Percentiles rank a stretch among this genome's conserved stretches.
These are phyloP conservation scores for Paragyromitra xinjiangensis DNA, from an alignment of 495 filamentous ascomycete species.

Conservation along the genomic window DNA sequence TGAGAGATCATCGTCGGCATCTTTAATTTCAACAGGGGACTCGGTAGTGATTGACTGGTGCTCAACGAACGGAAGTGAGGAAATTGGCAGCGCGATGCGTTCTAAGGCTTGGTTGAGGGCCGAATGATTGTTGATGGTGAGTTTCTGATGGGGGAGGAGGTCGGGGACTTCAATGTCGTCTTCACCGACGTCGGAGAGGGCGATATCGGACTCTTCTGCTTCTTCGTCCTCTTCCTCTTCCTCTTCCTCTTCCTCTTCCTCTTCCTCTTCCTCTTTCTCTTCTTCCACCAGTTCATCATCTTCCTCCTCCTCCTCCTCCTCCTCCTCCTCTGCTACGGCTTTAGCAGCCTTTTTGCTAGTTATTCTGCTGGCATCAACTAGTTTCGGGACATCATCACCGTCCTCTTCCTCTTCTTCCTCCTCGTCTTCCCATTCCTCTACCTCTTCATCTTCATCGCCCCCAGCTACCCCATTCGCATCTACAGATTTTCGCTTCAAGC, in stretches of 20 bases:
- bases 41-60: constrained; percentile 67
- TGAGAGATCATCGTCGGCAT: constrained; percentile 62
- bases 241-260: constrained; percentile 62
- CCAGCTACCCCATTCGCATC: constrained; percentile 63
- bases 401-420: constrained; percentile 31
- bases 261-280: constrained; percentile 63
- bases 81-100: constrained; percentile 75
- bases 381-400: constrained; percentile 31
- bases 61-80: constrained; percentile 66
- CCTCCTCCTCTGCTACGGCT: constrained; percentile 52
- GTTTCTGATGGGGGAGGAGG: constrained; percentile 84
- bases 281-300: constrained; percentile 61
- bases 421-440: constrained; percentile 58
- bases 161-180: constrained; percentile 77
- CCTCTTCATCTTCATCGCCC: constrained; percentile 58
- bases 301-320: constrained; percentile 57
- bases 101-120: constrained; percentile 79
- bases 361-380: constrained; percentile 42
- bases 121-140: constrained; percentile 95
- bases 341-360: constrained; percentile 25
- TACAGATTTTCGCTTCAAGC: constrained; percentile 56
- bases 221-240: constrained; percentile 65
- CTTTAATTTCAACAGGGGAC: constrained; percentile 62
- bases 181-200: constrained; percentile 76
- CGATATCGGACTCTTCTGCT: constrained; percentile 80